Evolutionary conservation across 352 stramenopile species (phyloP).

Genomic region (Vaucheria bursata): DNA sequence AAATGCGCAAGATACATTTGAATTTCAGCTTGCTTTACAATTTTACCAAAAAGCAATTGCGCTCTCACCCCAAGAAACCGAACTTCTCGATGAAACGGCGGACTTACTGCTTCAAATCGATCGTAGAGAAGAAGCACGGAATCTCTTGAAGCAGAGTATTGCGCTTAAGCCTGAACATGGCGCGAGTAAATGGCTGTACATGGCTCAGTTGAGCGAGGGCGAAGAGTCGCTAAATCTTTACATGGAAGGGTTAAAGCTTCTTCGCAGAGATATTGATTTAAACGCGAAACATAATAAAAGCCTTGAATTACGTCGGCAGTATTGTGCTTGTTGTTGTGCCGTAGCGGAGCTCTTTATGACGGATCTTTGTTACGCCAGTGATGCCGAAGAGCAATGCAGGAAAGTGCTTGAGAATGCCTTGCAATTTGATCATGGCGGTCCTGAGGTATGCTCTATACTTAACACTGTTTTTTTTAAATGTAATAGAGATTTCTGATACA

Average conservation of each 20-base stretch:
- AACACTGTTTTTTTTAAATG: not conserved
- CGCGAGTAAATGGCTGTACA: conserved; percentile 45
- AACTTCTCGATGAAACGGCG: conserved; percentile 31
- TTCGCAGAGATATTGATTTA: conserved; percentile 21
- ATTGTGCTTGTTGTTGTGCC: conserved; percentile 82
- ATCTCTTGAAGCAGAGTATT: conserved; percentile 36
- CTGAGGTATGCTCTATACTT: too few species aligned
- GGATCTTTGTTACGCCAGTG: conserved; percentile 77
- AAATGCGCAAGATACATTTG: conserved; percentile 21
- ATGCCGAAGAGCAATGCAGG: conserved; percentile 84
- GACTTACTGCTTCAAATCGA: conserved; percentile 42
- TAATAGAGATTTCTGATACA: not conserved
- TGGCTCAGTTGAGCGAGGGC: conserved; percentile 45
- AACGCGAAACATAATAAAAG: too few species aligned
- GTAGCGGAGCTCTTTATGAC: conserved; percentile 94
- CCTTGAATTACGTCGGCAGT: conserved; percentile 60
- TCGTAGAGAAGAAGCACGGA: conserved; percentile 17
- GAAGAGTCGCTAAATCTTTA: conserved; percentile 32
- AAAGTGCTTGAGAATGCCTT: conserved; percentile 73
- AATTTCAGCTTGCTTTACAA: conserved; percentile 38
- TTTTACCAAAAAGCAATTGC: conserved; percentile 43
- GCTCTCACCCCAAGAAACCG: conserved; percentile 22
- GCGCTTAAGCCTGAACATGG: conserved; percentile 29
- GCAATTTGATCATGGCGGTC: conserved; percentile 66
- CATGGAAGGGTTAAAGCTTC: conserved; percentile 39